phyloP scores from a whole-genome alignment of 495 filamentous ascomycete species.

The Aspergillus biplanus region DNA sequence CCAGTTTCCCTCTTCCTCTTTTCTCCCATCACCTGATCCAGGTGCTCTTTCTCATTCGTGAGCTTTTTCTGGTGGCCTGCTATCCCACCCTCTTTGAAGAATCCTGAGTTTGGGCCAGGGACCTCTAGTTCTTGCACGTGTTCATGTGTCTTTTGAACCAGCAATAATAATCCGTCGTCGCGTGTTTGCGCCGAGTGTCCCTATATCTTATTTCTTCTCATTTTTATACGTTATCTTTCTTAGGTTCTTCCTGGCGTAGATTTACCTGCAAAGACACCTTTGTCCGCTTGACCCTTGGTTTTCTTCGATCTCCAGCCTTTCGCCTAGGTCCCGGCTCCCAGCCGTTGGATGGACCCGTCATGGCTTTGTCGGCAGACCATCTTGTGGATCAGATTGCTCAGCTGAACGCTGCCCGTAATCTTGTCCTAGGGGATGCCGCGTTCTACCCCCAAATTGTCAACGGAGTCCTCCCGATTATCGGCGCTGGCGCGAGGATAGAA shows the following conservation, averaged over 20 bases:
- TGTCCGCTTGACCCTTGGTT: constrained; percentile 3
- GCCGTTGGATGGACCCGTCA: constrained; percentile 29
- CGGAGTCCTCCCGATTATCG: constrained; percentile 86
- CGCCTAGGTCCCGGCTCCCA: constrained; percentile 6
- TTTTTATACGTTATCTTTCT: background rate
- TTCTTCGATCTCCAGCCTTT: constrained; percentile 7
- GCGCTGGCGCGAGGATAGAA: constrained; percentile 70
- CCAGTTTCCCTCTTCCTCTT: constrained; percentile 20
- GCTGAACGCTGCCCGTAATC: constrained; percentile 82
- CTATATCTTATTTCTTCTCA: background rate
- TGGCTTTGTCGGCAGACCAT: constrained; percentile 54
- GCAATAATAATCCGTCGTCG: constrained; percentile 13
- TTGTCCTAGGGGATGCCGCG: constrained; percentile 78
- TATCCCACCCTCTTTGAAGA: too few species aligned
- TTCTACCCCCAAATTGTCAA: constrained; percentile 90
- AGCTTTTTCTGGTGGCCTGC: too few species aligned
- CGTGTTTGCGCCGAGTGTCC: constrained; percentile 8
- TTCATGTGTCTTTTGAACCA: constrained; percentile 20
- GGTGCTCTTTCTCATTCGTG: background rate
- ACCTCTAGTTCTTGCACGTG: constrained; percentile 15
- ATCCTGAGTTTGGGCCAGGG: background rate
- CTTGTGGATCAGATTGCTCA: constrained; percentile 77
- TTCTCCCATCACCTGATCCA: background rate
- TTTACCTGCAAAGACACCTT: background rate
- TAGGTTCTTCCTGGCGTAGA: constrained; percentile 21